These are phyloP conservation scores for Cladosporium sp. DNA, from an alignment of 2,329 filamentous ascomycete species.

Conservation along the genomic window DNA sequence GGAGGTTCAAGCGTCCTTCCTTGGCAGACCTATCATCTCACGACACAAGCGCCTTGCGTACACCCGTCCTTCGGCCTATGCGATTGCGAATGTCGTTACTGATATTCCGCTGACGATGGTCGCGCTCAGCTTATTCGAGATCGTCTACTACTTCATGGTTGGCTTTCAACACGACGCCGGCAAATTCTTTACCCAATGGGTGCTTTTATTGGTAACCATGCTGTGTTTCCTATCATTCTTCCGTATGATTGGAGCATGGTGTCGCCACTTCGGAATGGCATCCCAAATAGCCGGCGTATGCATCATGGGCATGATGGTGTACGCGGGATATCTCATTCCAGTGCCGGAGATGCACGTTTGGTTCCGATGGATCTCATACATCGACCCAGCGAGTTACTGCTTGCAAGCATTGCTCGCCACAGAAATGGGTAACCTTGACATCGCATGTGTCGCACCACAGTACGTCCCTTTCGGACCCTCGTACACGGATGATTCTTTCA, in stretches of 20 bases:
- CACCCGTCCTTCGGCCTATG: conserved; percentile 48
- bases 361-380: conserved; percentile 40
- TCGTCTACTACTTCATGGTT: conserved; percentile 60
- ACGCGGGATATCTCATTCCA: conserved; percentile 27
- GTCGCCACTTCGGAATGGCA: conserved; percentile 26
- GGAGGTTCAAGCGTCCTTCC: conserved; percentile 54
- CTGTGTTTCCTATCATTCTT: conserved; percentile 40
- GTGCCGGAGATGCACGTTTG: conserved; percentile 16
- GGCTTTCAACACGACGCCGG: conserved; percentile 47
- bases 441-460: conserved; percentile 30
- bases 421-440: conserved; percentile 49
- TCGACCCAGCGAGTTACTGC: conserved; percentile 41
- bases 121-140: conserved; percentile 52
- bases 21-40: conserved; percentile 43
- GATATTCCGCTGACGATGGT: conserved; percentile 51
- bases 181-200: conserved; percentile 58
- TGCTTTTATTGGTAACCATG: conserved; percentile 43
- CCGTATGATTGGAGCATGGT: conserved; percentile 35
- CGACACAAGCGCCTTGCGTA: conserved; percentile 39
- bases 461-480: conserved; percentile 25
- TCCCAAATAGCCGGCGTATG: conserved; percentile 26
- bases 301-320: conserved; percentile 15
- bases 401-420: conserved; percentile 38
- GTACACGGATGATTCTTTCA: conserved; percentile 35
- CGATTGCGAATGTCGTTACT: conserved; percentile 42